Base-by-base conservation (phyloP, 345 rosid species). In the Trapa bicornis region DNA sequence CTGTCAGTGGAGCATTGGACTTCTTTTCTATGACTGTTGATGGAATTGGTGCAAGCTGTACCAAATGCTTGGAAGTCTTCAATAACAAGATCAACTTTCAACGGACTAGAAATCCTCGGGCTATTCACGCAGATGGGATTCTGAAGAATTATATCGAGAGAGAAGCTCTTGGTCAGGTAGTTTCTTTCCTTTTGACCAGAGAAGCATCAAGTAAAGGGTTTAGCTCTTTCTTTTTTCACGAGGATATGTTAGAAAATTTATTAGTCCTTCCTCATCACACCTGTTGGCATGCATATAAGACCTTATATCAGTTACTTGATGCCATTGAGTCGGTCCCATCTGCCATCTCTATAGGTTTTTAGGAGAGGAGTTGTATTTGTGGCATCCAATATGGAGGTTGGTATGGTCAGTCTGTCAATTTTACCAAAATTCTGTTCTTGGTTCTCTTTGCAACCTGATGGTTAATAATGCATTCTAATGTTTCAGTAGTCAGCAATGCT, bases 1-100 rank as follows among this genome's bases (percentile, higher is more conserved):
- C 99, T 42, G 78, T 91, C 69, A 94, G 99, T 71, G 99, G 99
- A 56, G 99, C 91, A 75, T 81, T 91, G 72, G 99, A 94, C 76
- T 94, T 94, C 72, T 78, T 94, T 81, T 94, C 99, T 22, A 75
- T 94, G 83, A 86, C 99, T 47, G 96, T 94, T 38, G 91, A 86
- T 75, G 99, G 99, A 72, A 85, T 94, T 72, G 97, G 92, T 67
- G 97, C 95, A 36, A 94, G 97, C 75, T 94, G 91, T 81, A 75
- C 97, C 64, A 87, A 89, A 73, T 94, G 96, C 82, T 73, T 94
- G 76, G 97, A 85, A 77, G 78, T 84, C 75, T 79, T 94, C 70
- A 87, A 67, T 78, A 80, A 79, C 74, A 89, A 83, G 72, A 79
- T 86, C 62, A 72, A 82, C 70, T 68, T 75, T 54, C 88, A 94